phyloP scores from a whole-genome alignment of 2,329 filamentous ascomycete genomes.

The Geoglossum cookeanum region DNA sequence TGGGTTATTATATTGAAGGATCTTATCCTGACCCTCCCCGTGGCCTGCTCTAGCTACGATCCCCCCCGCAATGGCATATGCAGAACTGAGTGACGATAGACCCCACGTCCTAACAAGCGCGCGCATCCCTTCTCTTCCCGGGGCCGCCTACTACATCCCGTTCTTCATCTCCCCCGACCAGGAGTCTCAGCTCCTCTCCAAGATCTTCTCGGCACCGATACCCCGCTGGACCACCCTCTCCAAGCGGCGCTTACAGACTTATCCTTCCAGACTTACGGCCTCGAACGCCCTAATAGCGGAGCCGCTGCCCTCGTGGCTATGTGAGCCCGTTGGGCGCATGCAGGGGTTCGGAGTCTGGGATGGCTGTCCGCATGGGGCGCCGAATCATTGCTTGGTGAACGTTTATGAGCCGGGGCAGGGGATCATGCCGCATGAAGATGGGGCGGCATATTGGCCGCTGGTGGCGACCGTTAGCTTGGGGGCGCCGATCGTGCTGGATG shows the following conservation, averaged over 20 bases:
- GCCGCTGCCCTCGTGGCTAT: constrained; percentile 57
- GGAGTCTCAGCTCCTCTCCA: constrained; percentile 42
- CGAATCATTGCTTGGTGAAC: constrained; percentile 89
- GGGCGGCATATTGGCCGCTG: constrained; percentile 64
- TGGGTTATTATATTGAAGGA: no score
- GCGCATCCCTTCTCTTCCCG: constrained; percentile 16
- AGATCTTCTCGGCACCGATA: constrained; percentile 44
- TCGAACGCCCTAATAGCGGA: constrained; percentile 52
- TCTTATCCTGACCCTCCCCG: no score
- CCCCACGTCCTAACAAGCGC: background rate
- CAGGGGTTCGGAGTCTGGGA: constrained; percentile 28
- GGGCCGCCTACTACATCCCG: constrained; percentile 63
- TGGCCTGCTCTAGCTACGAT: no score
- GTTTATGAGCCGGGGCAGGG: constrained; percentile 76
- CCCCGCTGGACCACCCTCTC: constrained; percentile 73
- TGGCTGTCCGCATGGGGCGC: constrained; percentile 49
- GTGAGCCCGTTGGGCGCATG: constrained; percentile 42
- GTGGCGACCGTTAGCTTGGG: constrained; percentile 85
- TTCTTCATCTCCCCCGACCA: constrained; percentile 65
- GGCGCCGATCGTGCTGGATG: constrained; percentile 55
- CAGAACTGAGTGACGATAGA: background rate
- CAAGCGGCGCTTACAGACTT: constrained; percentile 79
- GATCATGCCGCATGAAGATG: constrained; percentile 97
- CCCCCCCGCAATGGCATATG: background rate
- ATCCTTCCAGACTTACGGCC: constrained; percentile 65